Evolutionary conservation across 2,329 filamentous ascomycete genomes (phyloP).

Genomic region (Dothideomycetes sp.): DNA sequence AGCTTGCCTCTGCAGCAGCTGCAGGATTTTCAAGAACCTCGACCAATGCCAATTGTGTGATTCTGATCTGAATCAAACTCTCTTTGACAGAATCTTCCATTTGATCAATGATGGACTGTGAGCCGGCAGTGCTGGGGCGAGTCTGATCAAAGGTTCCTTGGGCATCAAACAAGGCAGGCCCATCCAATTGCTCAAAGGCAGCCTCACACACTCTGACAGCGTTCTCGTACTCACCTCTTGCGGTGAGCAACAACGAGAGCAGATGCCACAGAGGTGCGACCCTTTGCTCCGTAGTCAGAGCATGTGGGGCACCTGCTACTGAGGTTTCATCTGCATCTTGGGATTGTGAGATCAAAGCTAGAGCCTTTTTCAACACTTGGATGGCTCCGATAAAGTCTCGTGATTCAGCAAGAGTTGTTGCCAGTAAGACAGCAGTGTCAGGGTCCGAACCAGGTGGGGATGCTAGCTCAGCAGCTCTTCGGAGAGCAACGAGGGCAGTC

Average conservation of each 20-base stretch:
- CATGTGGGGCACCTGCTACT: background rate
- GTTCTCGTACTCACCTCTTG: slow-evolving; percentile 71
- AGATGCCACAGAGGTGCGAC: slow-evolving; percentile 86
- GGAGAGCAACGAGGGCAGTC: slow-evolving; percentile 56
- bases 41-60: slow-evolving; percentile 78
- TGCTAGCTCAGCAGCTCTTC: slow-evolving; percentile 1
- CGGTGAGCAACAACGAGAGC: slow-evolving; percentile 72
- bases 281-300: slow-evolving; percentile 27
- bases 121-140: background rate
- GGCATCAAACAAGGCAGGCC: slow-evolving; percentile 2
- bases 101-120: slow-evolving; percentile 52
- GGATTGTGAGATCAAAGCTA: slow-evolving; percentile 43
- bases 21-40: slow-evolving; percentile 77
- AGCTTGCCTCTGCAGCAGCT: slow-evolving; percentile 76
- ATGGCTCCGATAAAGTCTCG: slow-evolving; percentile 72
- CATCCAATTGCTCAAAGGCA: slow-evolving; percentile 80
- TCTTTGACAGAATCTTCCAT: slow-evolving; percentile 81
- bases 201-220: slow-evolving; percentile 78
- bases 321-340: slow-evolving; percentile 13
- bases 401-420: slow-evolving; percentile 77
- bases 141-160: background rate
- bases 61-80: slow-evolving; percentile 83
- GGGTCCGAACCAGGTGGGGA: slow-evolving; percentile 39
- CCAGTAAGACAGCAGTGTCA: slow-evolving; percentile 69
- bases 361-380: slow-evolving; percentile 65